Conservation (phyloP, 352 stramenopile genomes). For the Globisporangium alternatum region DNA sequence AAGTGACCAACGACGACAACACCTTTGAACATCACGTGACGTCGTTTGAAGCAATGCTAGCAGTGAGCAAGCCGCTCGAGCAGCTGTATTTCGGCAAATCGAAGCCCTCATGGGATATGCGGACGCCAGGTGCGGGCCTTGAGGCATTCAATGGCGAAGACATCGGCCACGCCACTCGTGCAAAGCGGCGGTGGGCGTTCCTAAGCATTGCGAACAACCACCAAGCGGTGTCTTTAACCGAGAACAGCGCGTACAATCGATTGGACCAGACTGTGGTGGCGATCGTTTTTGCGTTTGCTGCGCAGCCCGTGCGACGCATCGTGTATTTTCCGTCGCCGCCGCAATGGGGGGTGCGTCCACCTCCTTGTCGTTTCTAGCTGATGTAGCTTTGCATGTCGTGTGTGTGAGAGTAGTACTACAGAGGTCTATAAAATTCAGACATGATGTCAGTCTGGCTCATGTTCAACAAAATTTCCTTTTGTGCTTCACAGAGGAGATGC, state of each 20-base stretch:
- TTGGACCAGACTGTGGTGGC: not conserved
- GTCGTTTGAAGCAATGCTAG: not conserved
- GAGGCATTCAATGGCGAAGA: slow-evolving; percentile 68
- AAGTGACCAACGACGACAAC: too few species aligned
- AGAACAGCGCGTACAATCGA: slow-evolving; percentile 12
- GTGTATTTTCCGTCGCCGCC: too few species aligned
- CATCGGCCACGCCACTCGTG: slow-evolving; percentile 26
- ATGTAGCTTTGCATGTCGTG: too few species aligned
- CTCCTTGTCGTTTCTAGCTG: too few species aligned
- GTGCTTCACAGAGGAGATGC: too few species aligned
- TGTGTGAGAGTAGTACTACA: too few species aligned
- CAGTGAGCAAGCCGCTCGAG: not conserved
- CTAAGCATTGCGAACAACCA: not conserved
- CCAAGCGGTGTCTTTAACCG: not conserved
- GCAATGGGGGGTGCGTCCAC: too few species aligned
- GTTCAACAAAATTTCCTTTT: too few species aligned
- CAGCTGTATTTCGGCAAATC: not conserved
- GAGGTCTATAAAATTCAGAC: too few species aligned
- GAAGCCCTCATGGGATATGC: not conserved
- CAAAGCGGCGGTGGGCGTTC: not conserved
- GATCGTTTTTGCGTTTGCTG: not conserved
- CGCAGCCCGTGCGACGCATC: not conserved
- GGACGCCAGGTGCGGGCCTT: not conserved
- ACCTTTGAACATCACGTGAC: not conserved
- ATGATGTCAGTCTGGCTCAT: too few species aligned